Evolutionary conservation across 345 rosid species (phyloP).

Genomic region (Triadica sebifera): DNA sequence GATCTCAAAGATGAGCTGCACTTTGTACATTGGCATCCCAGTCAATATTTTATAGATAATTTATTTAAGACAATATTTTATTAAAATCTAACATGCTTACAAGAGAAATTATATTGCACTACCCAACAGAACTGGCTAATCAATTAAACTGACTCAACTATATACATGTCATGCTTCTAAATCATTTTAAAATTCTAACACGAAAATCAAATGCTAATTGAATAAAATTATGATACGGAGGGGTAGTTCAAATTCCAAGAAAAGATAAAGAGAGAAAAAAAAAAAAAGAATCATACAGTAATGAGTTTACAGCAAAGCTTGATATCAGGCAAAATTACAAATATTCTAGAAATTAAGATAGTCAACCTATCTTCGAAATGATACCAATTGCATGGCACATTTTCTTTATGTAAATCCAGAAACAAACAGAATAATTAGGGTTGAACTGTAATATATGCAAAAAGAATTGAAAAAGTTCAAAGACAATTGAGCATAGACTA

Average conservation of each 20-base stretch:
- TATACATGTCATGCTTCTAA: no score
- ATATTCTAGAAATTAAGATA: background rate
- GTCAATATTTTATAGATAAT: constrained; percentile 37
- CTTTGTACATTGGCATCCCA: constrained; percentile 97
- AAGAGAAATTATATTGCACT: no score
- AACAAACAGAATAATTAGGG: background rate
- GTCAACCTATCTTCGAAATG: background rate
- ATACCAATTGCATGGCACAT: background rate
- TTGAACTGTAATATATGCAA: background rate
- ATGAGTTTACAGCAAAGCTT: background rate
- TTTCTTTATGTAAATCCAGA: background rate
- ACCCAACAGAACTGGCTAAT: no score
- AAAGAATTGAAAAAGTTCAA: background rate
- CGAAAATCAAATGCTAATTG: background rate
- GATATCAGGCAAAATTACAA: background rate
- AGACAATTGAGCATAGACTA: background rate
- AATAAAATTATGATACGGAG: background rate
- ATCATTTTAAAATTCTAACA: background rate
- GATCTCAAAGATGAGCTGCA: constrained; percentile 97
- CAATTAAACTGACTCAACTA: no score
- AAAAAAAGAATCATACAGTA: background rate
- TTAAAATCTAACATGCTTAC: no score
- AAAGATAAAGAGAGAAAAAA: background rate
- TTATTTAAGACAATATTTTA: no score
- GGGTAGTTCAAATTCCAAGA: background rate